A percentile compares a stretch with the other conserved stretches of the same genome.
Evolutionary conservation across 208 protist species (phyloP).

Genomic region (Leishmania lainsoni): DNA sequence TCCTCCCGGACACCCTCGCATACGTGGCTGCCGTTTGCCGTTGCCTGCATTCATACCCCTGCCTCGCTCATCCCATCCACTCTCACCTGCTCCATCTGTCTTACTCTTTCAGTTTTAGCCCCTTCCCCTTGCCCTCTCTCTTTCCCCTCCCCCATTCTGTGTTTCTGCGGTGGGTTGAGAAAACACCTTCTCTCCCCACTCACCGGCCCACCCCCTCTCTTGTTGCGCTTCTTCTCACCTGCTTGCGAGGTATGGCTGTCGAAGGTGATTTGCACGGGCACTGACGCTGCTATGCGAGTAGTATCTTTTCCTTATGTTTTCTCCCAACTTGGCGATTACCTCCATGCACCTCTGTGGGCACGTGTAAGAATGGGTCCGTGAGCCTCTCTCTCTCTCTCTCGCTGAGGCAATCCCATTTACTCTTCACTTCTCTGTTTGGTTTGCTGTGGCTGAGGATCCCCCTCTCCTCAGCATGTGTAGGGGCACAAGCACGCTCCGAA

Average conservation of each 20-base stretch:
- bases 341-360: neutral
- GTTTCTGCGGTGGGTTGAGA: neutral
- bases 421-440: neutral
- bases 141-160: neutral
- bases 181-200: neutral
- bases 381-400: neutral
- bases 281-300: neutral
- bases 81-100: neutral
- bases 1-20: neutral
- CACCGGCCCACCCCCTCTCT: too few relatives aligned
- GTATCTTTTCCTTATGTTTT: neutral
- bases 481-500: too few relatives aligned
- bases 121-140: neutral
- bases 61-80: neutral
- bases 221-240: neutral
- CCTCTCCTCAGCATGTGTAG: too few relatives aligned
- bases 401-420: neutral
- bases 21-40: neutral
- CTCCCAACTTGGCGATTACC: neutral
- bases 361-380: neutral
- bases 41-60: neutral
- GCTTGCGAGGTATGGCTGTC: neutral
- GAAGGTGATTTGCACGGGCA: neutral
- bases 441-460: neutral
- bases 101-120: neutral